Evolutionary conservation across 73 alveolate species (phyloP).

Genomic region (Paramecium pentaurelia): DNA sequence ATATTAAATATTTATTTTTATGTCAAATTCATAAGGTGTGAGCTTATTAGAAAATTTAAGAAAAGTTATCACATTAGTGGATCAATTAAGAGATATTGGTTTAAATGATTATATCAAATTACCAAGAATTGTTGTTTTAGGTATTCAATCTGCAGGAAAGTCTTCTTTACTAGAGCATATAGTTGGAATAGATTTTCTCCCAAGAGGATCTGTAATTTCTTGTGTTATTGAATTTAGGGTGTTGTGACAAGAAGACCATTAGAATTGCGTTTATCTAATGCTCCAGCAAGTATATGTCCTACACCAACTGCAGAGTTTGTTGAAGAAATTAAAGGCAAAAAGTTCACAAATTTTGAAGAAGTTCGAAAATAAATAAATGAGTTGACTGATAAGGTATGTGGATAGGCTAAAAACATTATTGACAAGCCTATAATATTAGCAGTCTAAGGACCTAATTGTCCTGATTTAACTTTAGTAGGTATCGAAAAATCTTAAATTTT

Average conservation of each 20-base stretch:
- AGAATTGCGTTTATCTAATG: conserved; percentile 75
- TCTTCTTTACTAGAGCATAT: conserved; percentile 85
- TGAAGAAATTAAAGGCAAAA: conserved; percentile 68
- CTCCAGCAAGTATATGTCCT: conserved; percentile 9
- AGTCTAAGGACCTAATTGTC: conserved; percentile 85
- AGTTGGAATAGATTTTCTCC: conserved; percentile 81
- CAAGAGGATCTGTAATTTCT: conserved; percentile 75
- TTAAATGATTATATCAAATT: conserved; percentile 68
- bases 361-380: conserved; percentile 71
- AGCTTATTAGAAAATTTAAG: conserved; percentile 54
- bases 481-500: background rate
- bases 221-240: conserved; percentile 52
- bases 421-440: conserved; percentile 82
- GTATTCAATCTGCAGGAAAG: conserved; percentile 84
- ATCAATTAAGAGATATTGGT: conserved; percentile 71
- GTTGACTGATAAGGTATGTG: conserved; percentile 76
- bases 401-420: conserved; percentile 70
- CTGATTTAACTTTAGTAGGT: conserved; percentile 77
- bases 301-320: conserved; percentile 63
- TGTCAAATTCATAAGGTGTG: background rate
- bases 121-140: conserved; percentile 77
- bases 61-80: conserved; percentile 54
- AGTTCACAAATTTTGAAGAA: conserved; percentile 74
- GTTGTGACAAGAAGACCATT: conserved; percentile 87
- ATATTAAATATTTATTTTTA: background rate